Conservation (phyloP, 345 rosid genomes). For the Populus euphratica region DNA sequence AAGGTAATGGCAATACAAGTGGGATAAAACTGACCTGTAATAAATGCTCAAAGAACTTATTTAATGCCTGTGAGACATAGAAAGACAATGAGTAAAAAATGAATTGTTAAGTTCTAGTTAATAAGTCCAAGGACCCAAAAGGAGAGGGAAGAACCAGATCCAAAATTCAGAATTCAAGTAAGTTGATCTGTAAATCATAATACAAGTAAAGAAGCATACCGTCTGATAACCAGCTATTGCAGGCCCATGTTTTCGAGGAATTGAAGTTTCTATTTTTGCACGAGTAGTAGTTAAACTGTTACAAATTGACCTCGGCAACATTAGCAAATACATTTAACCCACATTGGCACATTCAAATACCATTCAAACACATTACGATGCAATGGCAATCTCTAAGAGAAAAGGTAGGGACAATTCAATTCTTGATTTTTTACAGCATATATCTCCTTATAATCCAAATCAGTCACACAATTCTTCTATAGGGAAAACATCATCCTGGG, state of each 20-base stretch:
- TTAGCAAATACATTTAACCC: not conserved
- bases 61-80: slow-evolving; percentile 60
- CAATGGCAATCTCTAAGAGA: too few relatives aligned
- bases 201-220: slow-evolving; percentile 24
- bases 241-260: slow-evolving; percentile 99
- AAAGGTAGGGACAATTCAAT: too few relatives aligned
- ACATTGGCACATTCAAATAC: too few relatives aligned
- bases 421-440: too few relatives aligned
- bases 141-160: not conserved
- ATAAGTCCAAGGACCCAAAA: not conserved
- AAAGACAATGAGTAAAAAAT: slow-evolving; percentile 14
- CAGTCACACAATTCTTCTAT: too few relatives aligned
- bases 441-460: too few relatives aligned
- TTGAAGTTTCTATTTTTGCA: slow-evolving; percentile 78
- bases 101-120: slow-evolving; percentile 6
- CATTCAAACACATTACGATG: too few relatives aligned
- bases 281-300: slow-evolving; percentile 80
- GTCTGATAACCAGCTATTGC: slow-evolving; percentile 95
- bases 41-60: slow-evolving; percentile 82
- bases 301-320: not conserved
- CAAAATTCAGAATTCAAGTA: not conserved
- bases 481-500: too few relatives aligned
- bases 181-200: not conserved
- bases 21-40: slow-evolving; percentile 52
- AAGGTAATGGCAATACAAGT: slow-evolving; percentile 1